Evolutionary conservation across 2,329 filamentous ascomycete species (phyloP).

Genomic region (Thielaviopsis euricoi): DNA sequence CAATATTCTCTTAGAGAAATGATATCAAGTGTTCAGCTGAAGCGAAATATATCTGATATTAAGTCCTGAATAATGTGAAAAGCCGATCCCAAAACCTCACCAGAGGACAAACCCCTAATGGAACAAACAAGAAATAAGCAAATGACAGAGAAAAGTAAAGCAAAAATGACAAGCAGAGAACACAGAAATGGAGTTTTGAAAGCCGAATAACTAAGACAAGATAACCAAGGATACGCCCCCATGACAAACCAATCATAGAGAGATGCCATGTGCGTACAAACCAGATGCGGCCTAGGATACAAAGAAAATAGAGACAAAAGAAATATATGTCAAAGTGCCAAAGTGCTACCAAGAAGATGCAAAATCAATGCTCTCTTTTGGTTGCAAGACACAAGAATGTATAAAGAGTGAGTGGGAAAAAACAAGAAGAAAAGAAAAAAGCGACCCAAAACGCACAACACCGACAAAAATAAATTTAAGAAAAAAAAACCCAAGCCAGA

Average conservation of each 20-base stretch:
- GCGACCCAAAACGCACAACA: background rate
- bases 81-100: background rate
- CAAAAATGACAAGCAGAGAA: background rate
- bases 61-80: background rate
- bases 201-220: background rate
- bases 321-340: background rate
- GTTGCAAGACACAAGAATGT: background rate
- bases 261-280: background rate
- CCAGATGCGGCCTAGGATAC: background rate
- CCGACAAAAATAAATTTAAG: background rate
- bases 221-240: background rate
- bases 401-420: background rate
- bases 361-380: background rate
- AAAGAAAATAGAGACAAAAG: background rate
- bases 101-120: background rate
- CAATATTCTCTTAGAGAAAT: too few species aligned
- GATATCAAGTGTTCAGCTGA: too few species aligned
- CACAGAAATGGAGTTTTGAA: background rate
- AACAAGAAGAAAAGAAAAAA: background rate
- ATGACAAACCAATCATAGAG: background rate
- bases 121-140: too few species aligned
- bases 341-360: background rate
- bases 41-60: background rate
- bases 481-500: constrained; percentile 1
- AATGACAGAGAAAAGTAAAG: constrained; percentile 1